A percentile compares a stretch with the other conserved stretches of the same genome.
Evolutionary conservation across 352 stramenopile species (phyloP).

Genomic region (Phytopythium delawarense): DNA sequence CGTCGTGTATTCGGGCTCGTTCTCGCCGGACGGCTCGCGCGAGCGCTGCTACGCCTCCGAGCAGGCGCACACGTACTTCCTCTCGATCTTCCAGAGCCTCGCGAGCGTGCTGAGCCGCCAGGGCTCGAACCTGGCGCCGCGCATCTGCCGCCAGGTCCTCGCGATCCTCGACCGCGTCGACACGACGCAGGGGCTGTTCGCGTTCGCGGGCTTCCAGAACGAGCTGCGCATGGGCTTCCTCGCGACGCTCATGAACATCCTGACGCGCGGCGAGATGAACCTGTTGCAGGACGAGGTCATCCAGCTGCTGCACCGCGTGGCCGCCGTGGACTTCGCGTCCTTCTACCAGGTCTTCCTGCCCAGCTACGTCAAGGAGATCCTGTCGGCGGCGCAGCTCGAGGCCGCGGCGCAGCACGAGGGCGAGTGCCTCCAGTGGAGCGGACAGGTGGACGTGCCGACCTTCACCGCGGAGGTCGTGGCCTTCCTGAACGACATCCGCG

Average conservation of each 20-base stretch:
- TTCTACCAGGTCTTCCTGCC: constrained; percentile 74
- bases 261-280: constrained; percentile 78
- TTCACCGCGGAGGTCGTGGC: constrained; percentile 66
- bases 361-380: constrained; percentile 58
- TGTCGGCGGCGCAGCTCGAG: constrained; percentile 47
- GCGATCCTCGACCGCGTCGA: constrained; percentile 61
- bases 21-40: constrained; percentile 42
- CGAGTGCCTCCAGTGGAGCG: constrained; percentile 68
- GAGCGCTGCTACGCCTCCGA: constrained; percentile 60
- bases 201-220: constrained; percentile 66
- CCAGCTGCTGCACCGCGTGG: constrained; percentile 61
- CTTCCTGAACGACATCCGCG: constrained; percentile 76
- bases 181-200: constrained; percentile 57
- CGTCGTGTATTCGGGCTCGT: constrained; percentile 41
- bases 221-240: constrained; percentile 76
- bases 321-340: constrained; percentile 63
- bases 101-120: constrained; percentile 57
- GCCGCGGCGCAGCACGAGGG: constrained; percentile 44
- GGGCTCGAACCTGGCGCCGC: constrained; percentile 45
- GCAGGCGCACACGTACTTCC: constrained; percentile 64
- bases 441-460: constrained; percentile 67
- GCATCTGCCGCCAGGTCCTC: constrained; percentile 73
- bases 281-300: constrained; percentile 76
- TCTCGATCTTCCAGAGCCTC: constrained; percentile 75
- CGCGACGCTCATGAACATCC: constrained; percentile 71